Evolutionary conservation across 768 basidiomycete genomes (phyloP).

Genomic region (Polyporus arcularius): DNA sequence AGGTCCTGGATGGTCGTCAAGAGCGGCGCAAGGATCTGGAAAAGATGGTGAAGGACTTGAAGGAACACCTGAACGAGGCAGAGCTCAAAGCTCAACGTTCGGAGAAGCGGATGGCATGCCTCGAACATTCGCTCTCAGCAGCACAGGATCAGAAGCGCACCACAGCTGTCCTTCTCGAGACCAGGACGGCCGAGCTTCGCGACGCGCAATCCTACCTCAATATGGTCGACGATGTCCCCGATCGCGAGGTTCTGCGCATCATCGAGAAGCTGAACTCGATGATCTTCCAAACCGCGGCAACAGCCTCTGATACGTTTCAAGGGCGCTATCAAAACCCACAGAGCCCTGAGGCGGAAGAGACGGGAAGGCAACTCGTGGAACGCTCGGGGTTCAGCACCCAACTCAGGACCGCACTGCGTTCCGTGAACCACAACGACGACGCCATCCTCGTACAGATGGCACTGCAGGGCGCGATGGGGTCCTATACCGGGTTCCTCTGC

Average conservation of each 20-base stretch:
- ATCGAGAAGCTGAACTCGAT: constrained; percentile 49
- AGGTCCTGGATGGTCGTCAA: too few relatives aligned
- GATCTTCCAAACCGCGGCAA: constrained; percentile 49
- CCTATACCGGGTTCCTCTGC: background rate
- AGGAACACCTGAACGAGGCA: too few relatives aligned
- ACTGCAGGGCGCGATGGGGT: constrained; percentile 2
- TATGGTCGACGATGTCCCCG: constrained; percentile 45
- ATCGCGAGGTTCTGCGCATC: constrained; percentile 45
- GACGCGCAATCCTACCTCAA: constrained; percentile 49
- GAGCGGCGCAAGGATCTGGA: too few relatives aligned
- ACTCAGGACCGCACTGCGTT: background rate
- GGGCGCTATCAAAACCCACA: background rate
- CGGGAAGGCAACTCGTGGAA: background rate
- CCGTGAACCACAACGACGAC: background rate
- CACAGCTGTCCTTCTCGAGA: constrained; percentile 26
- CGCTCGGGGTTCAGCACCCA: too few relatives aligned
- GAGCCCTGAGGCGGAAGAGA: background rate
- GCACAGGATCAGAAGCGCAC: constrained; percentile 20
- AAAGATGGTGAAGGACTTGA: too few relatives aligned
- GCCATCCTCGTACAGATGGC: constrained; percentile 7
- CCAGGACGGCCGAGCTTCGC: constrained; percentile 46
- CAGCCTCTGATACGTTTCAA: constrained; percentile 45
- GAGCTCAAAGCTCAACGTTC: too few relatives aligned
- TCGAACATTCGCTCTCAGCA: constrained; percentile 23
- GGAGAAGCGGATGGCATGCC: too few relatives aligned